Conservation (phyloP, 1,284 basidiomycete genomes). For the Naganishia sp. region DNA sequence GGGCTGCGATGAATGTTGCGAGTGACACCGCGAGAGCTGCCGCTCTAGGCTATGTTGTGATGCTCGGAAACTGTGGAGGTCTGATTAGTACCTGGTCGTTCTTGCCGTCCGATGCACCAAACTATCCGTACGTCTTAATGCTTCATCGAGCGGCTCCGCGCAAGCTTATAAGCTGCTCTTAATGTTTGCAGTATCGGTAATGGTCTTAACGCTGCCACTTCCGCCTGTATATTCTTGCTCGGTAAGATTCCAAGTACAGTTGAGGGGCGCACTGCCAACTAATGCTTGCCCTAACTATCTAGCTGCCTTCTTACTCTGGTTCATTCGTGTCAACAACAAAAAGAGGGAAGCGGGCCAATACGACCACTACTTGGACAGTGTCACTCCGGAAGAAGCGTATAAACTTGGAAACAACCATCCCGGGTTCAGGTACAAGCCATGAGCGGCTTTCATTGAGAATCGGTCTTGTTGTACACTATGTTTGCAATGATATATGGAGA, state of each 20-base stretch:
- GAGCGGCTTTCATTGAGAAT: neutral
- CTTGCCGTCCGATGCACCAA: constrained; percentile 35
- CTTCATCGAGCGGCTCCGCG: no score
- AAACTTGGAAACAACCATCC: constrained; percentile 32
- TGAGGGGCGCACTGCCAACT: no score
- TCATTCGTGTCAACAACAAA: constrained; percentile 27
- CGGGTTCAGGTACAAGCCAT: constrained; percentile 30
- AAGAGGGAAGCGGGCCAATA: constrained; percentile 27
- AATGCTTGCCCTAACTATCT: neutral
- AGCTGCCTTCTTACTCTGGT: constrained; percentile 13
- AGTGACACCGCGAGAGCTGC: constrained; percentile 31
- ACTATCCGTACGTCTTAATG: constrained; percentile 32
- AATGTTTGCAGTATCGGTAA: constrained; percentile 11
- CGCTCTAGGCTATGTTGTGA: constrained; percentile 25
- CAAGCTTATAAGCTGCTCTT: neutral
- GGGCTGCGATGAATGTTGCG: constrained; percentile 30
- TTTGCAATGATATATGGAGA: no score
- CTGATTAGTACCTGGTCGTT: constrained; percentile 39
- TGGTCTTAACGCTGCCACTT: constrained; percentile 26
- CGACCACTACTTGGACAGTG: constrained; percentile 28
- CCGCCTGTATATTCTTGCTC: neutral
- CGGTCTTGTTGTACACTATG: no score
- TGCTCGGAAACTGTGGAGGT: constrained; percentile 36
- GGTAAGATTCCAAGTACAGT: no score
- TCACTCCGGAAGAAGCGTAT: constrained; percentile 14